Evolutionary conservation across 306 rosid genomes (phyloP).

Genomic region (Casuarina equisetifolia): DNA sequence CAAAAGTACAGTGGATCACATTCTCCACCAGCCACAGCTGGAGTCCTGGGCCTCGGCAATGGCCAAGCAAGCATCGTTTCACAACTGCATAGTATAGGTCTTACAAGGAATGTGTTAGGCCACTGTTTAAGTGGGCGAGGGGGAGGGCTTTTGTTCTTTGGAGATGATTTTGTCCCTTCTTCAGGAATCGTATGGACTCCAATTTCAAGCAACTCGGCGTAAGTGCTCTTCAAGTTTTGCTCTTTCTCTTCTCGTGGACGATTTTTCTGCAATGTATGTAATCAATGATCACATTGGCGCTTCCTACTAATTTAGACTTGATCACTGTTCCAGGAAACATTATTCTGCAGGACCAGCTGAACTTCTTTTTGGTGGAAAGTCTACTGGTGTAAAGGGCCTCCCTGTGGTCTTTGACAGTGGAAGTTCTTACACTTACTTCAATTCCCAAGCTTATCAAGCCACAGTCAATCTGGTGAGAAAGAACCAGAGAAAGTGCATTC

Average conservation of each 20-base stretch:
- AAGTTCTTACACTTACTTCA: slow-evolving; percentile 81
- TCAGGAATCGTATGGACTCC: slow-evolving; percentile 64
- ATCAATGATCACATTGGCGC: slow-evolving; percentile 8
- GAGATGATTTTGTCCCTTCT: slow-evolving; percentile 51
- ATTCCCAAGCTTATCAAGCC: slow-evolving; percentile 41
- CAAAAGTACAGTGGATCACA: slow-evolving; percentile 34
- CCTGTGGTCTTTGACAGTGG: slow-evolving; percentile 76
- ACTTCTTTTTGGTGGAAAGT: slow-evolving; percentile 48
- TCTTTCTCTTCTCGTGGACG: slow-evolving; percentile 9
- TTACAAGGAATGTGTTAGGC: slow-evolving; percentile 50
- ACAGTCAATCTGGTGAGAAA: slow-evolving; percentile 53
- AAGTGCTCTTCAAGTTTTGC: slow-evolving; percentile 25
- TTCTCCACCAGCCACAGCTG: slow-evolving; percentile 46
- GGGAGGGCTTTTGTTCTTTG: slow-evolving; percentile 81
- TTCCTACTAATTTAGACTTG: slow-evolving; percentile 14
- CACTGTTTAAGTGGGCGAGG: slow-evolving; percentile 66
- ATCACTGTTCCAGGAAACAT: slow-evolving; percentile 47
- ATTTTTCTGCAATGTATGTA: slow-evolving; percentile 5
- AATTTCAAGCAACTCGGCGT: slow-evolving; percentile 41
- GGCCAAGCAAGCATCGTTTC: slow-evolving; percentile 55
- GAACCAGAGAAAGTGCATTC: neutral
- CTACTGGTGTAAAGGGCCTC: slow-evolving; percentile 53
- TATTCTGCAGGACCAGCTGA: slow-evolving; percentile 75
- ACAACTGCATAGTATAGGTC: slow-evolving; percentile 49
- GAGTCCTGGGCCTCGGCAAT: slow-evolving; percentile 81